phyloP scores from a whole-genome alignment of 208 protist genomes.

The Acanthamoeba castellanii region DNA sequence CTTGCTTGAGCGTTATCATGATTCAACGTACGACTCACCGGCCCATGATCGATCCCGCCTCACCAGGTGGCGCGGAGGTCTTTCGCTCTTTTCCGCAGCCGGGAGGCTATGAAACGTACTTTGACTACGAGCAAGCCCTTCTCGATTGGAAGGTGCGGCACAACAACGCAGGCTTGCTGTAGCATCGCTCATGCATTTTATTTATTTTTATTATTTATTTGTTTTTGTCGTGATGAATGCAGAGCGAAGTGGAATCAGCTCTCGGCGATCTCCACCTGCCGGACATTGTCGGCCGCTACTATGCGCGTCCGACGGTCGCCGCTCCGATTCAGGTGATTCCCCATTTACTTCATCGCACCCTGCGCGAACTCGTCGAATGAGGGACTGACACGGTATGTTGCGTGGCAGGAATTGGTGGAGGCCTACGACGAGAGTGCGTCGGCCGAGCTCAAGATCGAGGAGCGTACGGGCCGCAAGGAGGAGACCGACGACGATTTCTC shows the following conservation, averaged over 20 bases:
- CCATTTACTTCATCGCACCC: background rate
- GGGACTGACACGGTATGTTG: too few species aligned
- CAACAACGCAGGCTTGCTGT: background rate
- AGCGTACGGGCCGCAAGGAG: background rate
- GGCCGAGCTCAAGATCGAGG: slow-evolving; percentile 49
- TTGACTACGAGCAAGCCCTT: slow-evolving; percentile 67
- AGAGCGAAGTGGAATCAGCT: slow-evolving; percentile 46
- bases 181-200: background rate
- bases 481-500: slow-evolving; percentile 48
- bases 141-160: slow-evolving; percentile 52
- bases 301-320: slow-evolving; percentile 10
- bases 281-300: slow-evolving; percentile 58
- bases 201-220: background rate
- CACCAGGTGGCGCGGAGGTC: background rate
- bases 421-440: slow-evolving; percentile 51
- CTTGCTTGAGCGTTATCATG: background rate
- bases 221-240: background rate
- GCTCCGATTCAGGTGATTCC: slow-evolving; percentile 9
- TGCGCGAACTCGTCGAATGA: too few species aligned
- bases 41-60: background rate
- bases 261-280: slow-evolving; percentile 34
- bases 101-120: slow-evolving; percentile 41
- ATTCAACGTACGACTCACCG: background rate
- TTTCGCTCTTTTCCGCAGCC: slow-evolving; percentile 51
- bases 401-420: slow-evolving; percentile 43